phyloP scores from a whole-genome alignment of 2,329 filamentous ascomycete species.

The Pseudopithomyces maydicus region DNA sequence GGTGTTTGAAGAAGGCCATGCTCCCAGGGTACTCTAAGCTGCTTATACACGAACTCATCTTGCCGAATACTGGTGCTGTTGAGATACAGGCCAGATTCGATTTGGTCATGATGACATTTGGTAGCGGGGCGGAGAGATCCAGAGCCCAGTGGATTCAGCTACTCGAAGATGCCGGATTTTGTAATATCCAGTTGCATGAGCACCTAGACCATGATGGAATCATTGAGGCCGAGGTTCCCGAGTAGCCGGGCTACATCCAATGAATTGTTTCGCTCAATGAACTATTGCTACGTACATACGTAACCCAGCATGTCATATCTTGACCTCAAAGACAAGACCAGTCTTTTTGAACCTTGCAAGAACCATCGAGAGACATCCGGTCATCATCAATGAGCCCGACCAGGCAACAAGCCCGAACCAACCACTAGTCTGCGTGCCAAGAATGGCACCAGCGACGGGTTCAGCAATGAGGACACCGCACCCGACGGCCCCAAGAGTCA shows the following conservation, averaged over 20 bases:
- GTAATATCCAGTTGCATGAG: not conserved
- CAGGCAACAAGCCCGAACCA: not conserved
- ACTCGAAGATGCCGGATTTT: conserved; percentile 1
- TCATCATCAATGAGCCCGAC: not conserved
- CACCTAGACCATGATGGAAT: not conserved
- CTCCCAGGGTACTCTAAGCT: conserved; percentile 22
- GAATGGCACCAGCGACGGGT: not conserved
- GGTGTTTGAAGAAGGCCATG: conserved; percentile 17
- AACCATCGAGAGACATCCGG: not conserved
- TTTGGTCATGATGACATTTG: conserved; percentile 15
- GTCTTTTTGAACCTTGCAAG: not conserved
- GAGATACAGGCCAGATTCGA: conserved; percentile 9
- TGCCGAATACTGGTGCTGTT: conserved; percentile 13
- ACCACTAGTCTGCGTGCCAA: conserved; percentile 41
- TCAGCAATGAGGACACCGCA: conserved; percentile 1
- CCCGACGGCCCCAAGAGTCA: not conserved
- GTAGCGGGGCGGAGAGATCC: conserved; percentile 9
- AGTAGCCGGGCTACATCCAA: not conserved
- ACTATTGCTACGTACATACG: no score
- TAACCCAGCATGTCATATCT: no score
- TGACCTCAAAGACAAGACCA: not conserved
- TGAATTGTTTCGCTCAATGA: no score
- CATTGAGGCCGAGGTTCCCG: conserved; percentile 1
- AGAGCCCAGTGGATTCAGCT: not conserved
- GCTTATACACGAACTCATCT: conserved; percentile 20